Evolutionary conservation across 331 rosid genomes (phyloP), one percentile per base, ranked within the genome.

Genomic region (Malus hybrid): DNA sequence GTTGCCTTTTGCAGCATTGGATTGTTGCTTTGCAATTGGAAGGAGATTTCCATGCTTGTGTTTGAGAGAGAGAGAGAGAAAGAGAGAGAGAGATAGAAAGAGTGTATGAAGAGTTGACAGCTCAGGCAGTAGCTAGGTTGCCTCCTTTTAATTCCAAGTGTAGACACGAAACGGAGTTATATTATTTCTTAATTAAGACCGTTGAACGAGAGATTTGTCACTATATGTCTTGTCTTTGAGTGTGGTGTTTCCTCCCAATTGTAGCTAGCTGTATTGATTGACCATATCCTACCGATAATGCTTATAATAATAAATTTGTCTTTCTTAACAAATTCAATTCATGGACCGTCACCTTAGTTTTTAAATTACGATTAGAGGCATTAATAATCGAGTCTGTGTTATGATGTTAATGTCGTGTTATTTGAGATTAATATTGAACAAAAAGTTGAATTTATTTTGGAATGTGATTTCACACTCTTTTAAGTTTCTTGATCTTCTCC

Each of bases 11-110:
- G 29, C 12, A 28, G 69, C 39, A n/a, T 69, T 50, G 64, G 46
- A 66, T 70, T 80, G 28, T 32, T 63, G 44, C 44, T 20, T 60
- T 62, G 76, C 74, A 80, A 76, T 60, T 62, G 76, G 69, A 80
- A 76, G 28, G 73, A 76, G 34, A 71, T 64, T 66, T 76, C 80
- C 84, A 76, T 80, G 61, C 34, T 18, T 14, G 19, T 32, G 42
- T 42, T 54, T 11, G 11, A n/a, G 36, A 60, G 33, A 60, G 61
- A 65, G 55, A 18, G 20, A 27, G 39, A 39, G 60, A 22, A 18
- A 13, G 62, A 39, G 24, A 28, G 52, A 36, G 69, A 67, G 31
- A 32, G 32, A 56, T 56, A 74, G 42, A 39, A 4, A 42, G 46
- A 36, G 8, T 6, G 63, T 34, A 24, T 7, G 27, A 61, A 19